Percentiles rank a stretch among this genome's conserved stretches.
phyloP scores from a whole-genome alignment of 345 rosid genomes.

The Populus tremula region DNA sequence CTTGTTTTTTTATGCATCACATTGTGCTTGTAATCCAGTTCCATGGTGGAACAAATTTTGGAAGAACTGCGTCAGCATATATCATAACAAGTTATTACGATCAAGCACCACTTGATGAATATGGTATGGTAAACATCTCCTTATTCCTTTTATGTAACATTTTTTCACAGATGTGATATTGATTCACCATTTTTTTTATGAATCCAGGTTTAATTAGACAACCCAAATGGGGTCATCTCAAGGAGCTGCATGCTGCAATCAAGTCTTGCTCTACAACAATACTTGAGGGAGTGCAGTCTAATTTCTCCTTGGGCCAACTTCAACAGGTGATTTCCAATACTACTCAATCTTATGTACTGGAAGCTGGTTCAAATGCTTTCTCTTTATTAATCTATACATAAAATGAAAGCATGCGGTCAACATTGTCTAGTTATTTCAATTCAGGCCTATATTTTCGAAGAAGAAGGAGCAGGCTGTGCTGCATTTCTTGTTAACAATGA shows the following conservation, averaged over 20 bases:
- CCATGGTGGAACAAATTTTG: slow-evolving; percentile 88
- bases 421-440: not conserved
- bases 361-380: no score
- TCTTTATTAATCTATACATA: no score
- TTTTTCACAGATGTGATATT: no score
- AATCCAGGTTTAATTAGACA: slow-evolving; percentile 57
- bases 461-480: slow-evolving; percentile 41
- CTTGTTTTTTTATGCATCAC: no score
- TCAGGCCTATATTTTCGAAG: slow-evolving; percentile 61
- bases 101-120: slow-evolving; percentile 85
- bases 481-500: slow-evolving; percentile 67
- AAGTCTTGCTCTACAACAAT: slow-evolving; percentile 56
- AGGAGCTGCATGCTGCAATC: slow-evolving; percentile 61
- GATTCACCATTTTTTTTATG: no score
- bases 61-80: slow-evolving; percentile 59
- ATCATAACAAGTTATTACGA: slow-evolving; percentile 64
- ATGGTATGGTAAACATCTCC: slow-evolving; percentile 32
- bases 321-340: slow-evolving; percentile 43
- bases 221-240: slow-evolving; percentile 85
- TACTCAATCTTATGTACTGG: no score
- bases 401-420: not conserved
- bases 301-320: slow-evolving; percentile 38
- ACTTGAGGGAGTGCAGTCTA: slow-evolving; percentile 38
- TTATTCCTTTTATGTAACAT: no score
- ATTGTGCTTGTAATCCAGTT: slow-evolving; percentile 35